These are phyloP conservation scores for Xylaria sp. DNA, from an alignment of 2,329 filamentous ascomycete species.

Conservation along the genomic window DNA sequence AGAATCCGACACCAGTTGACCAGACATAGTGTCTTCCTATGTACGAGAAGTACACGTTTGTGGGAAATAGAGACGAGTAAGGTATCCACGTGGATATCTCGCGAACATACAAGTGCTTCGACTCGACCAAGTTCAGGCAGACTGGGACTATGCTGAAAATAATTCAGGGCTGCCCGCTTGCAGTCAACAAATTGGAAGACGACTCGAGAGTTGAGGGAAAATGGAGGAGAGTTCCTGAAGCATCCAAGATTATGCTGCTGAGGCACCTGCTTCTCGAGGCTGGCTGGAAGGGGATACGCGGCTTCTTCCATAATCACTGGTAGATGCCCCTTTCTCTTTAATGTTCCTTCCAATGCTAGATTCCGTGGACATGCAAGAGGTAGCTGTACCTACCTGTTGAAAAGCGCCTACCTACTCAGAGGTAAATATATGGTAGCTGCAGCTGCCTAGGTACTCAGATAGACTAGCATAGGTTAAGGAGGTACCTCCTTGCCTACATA, in stretches of 20 bases:
- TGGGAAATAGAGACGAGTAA: background rate
- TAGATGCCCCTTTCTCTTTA: conserved; percentile 3
- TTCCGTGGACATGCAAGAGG: background rate
- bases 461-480: background rate
- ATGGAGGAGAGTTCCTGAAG: background rate
- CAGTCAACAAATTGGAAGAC: background rate
- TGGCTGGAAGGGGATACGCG: background rate
- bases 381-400: background rate
- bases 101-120: background rate
- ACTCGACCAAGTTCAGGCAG: background rate
- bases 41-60: background rate
- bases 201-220: background rate
- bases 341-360: background rate
- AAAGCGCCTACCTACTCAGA: background rate
- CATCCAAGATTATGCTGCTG: background rate
- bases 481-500: background rate
- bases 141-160: background rate
- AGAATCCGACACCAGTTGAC: background rate
- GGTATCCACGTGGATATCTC: background rate
- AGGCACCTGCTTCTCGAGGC: background rate
- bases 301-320: background rate
- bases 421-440: no score
- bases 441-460: no score
- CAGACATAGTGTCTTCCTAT: background rate
- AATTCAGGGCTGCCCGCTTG: background rate